Base-by-base conservation (phyloP, 2,329 filamentous ascomycete species). In the Allantophomopsis cytisporea region DNA sequence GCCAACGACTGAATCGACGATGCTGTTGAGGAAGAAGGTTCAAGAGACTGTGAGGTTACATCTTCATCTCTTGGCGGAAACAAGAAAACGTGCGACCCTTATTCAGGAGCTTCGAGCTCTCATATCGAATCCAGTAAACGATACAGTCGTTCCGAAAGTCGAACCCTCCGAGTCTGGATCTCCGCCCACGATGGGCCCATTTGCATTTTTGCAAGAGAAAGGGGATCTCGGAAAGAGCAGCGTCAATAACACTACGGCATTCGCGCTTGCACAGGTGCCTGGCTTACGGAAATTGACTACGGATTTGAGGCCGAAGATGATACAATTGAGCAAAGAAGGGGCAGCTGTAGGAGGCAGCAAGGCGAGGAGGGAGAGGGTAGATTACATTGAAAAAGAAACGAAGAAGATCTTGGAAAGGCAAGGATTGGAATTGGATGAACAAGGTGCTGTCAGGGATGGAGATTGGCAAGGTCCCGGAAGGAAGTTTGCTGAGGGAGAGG, bases 301-400 rank as follows among this genome's bases (percentile, higher is more conserved):
- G 8, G 69, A 72, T 11, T 63, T 94, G 30, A 66, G 78, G 44
- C 76, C 83, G 0, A 76, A 80, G 43, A 61, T 93, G 20, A 58
- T 59, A 5, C 56, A 58, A 5, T 45, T 74, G 39, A 50, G 55
- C 1, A 54, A 57, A 20, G 58, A 58, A 3, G 50, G 53, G 6
- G 53, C 58, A 8, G 55, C 58, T 5, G 52, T 52, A 13, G 52
- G 56, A n/a, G 59, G 65, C 39, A 66, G 69, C 53, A 70, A 69
- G 35, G 83, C 76, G 63, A 71, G 78, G 31, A 71, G 77, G 39
- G 78, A 91, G 56, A 68, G 89, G 43, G 69, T 80, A 41, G 73
- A 82, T 47, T 96, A 96, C 56, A 78, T 96, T 37, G 88, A 95
- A 60, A 71, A 72, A 39, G 79, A 87, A 52, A 83, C 84, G 38